A percentile compares a stretch with the other conserved stretches of the same genome.
Conservation (phyloP, 371 early-diverging fungal genomes). For the Chytridium lagenaria region DNA sequence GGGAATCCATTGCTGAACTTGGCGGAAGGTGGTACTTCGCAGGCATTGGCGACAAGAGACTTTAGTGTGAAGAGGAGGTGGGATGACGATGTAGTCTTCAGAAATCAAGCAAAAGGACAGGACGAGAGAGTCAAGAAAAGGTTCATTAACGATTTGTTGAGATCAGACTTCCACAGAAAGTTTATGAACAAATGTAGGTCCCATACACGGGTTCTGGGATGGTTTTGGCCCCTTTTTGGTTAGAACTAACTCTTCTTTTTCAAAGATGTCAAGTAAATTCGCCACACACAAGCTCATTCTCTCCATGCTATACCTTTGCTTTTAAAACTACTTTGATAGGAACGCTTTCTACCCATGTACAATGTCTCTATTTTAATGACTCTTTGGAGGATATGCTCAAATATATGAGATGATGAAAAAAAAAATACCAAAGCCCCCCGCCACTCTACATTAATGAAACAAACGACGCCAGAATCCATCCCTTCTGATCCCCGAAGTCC, state of each 20-base stretch:
- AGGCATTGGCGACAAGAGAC: slow-evolving; percentile 54
- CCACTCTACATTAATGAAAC: slow-evolving; percentile 27
- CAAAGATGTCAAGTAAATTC: not conserved
- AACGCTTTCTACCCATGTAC: not conserved
- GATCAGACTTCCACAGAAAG: slow-evolving; percentile 94
- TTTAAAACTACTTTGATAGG: not conserved
- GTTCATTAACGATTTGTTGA: slow-evolving; percentile 94
- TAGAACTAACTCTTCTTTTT: not conserved
- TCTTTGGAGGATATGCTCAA: not conserved
- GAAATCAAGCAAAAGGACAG: slow-evolving; percentile 89
- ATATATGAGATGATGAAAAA: not conserved
- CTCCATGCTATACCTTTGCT: not conserved
- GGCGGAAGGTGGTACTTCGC: slow-evolving; percentile 14
- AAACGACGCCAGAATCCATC: slow-evolving; percentile 54
- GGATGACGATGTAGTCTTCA: slow-evolving; percentile 98
- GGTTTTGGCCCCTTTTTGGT: not conserved
- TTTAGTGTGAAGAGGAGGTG: slow-evolving; percentile 93
- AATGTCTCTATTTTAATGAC: not conserved
- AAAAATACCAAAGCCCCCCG: not conserved
- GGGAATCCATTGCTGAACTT: slow-evolving; percentile 85
- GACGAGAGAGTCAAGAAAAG: slow-evolving; percentile 89
- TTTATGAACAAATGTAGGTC: slow-evolving; percentile 83
- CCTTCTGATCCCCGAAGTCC: slow-evolving; percentile 35
- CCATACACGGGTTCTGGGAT: not conserved
- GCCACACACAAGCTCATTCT: no score